phyloP scores from a whole-genome alignment of 108 stramenopile genomes.

The Nitzschia sp. region DNA sequence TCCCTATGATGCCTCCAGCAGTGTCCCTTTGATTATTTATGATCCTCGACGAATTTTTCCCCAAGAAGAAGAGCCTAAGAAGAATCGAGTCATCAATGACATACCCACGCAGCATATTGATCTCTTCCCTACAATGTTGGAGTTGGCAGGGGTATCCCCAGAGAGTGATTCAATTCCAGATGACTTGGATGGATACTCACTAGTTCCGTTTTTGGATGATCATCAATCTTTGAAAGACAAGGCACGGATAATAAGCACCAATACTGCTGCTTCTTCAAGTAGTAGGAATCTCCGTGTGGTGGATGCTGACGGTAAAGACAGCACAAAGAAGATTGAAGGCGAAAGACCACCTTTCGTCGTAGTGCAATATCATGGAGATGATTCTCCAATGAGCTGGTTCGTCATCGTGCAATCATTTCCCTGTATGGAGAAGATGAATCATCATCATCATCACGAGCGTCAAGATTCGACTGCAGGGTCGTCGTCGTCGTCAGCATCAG shows the following conservation, averaged over 20 bases:
- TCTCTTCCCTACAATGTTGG: slow-evolving; percentile 23
- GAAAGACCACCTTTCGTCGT: slow-evolving; percentile 6
- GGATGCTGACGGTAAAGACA: too few species aligned
- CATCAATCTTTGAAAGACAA: too few species aligned
- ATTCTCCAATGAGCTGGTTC: slow-evolving; percentile 33
- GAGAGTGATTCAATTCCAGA: not conserved
- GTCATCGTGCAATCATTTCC: slow-evolving; percentile 1
- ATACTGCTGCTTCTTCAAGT: too few species aligned
- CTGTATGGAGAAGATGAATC: not conserved
- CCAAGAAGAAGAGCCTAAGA: not conserved
- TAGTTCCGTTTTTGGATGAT: slow-evolving; percentile 19
- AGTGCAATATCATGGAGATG: slow-evolving; percentile 26
- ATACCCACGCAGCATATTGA: slow-evolving; percentile 26
- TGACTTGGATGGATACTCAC: slow-evolving; percentile 19
- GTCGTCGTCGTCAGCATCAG: not conserved
- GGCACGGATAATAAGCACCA: too few species aligned
- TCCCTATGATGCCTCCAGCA: slow-evolving; percentile 25
- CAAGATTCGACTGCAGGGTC: not conserved
- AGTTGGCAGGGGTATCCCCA: slow-evolving; percentile 13
- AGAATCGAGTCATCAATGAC: not conserved
- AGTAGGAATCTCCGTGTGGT: too few species aligned
- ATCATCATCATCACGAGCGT: not conserved
- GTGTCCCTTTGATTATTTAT: slow-evolving; percentile 29
- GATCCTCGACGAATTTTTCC: not conserved
- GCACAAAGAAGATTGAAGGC: too few species aligned